These are phyloP conservation scores for Microbotryum scabiosae DNA, from an alignment of 1,284 basidiomycete species.

Conservation along the genomic window DNA sequence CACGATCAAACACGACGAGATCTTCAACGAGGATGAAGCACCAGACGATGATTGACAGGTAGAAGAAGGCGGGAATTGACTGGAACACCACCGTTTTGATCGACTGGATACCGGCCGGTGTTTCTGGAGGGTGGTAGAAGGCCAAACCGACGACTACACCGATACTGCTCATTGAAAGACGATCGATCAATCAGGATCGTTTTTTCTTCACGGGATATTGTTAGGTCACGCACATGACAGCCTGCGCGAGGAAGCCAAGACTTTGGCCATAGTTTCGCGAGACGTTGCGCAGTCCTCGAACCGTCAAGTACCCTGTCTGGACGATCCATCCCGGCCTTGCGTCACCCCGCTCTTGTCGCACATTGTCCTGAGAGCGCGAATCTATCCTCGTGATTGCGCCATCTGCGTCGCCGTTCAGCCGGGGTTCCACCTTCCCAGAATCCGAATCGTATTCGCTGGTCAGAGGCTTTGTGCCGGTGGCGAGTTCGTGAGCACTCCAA, in stretches of 20 bases:
- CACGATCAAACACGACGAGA: conserved; percentile 47
- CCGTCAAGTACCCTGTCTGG: conserved; percentile 29
- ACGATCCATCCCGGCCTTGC: too few relatives aligned
- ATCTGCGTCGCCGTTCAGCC: too few relatives aligned
- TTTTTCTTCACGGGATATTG: conserved; percentile 32
- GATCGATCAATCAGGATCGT: conserved; percentile 24
- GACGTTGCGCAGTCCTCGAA: conserved; percentile 39
- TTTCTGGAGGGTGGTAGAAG: conserved; percentile 35
- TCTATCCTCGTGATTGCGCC: too few relatives aligned
- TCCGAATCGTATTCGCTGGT: not conserved
- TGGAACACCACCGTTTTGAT: conserved; percentile 41
- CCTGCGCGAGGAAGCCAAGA: conserved; percentile 39
- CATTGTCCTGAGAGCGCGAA: too few relatives aligned
- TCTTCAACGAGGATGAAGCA: conserved; percentile 42
- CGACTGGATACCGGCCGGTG: conserved; percentile 43
- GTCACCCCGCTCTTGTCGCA: too few relatives aligned
- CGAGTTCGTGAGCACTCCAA: conserved; percentile 35
- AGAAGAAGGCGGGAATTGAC: conserved; percentile 15
- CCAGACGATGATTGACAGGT: conserved; percentile 36
- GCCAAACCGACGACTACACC: conserved; percentile 32
- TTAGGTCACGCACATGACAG: conserved; percentile 31
- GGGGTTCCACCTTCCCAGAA: not conserved
- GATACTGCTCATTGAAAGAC: conserved; percentile 3
- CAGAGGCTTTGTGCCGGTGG: not conserved
- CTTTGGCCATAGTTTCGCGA: conserved; percentile 40